Conservation (phyloP, 208 protist genomes). For the Crithidia expoeki region DNA sequence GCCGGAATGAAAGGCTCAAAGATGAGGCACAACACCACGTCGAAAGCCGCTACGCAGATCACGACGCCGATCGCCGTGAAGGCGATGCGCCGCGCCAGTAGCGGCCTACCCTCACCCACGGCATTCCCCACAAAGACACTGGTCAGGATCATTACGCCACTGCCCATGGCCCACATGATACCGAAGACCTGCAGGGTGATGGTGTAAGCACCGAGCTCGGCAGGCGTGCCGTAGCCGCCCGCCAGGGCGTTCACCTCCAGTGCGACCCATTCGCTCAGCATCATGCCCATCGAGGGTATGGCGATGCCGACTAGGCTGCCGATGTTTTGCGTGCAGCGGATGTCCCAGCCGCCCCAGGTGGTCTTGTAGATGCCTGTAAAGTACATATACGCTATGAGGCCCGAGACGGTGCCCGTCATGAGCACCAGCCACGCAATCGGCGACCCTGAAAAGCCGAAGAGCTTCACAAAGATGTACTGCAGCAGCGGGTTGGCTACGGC, state of each 20-base stretch:
- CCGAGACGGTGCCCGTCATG: slow-evolving; percentile 49
- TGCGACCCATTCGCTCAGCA: slow-evolving; percentile 87
- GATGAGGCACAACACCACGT: slow-evolving; percentile 51
- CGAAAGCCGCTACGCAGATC: slow-evolving; percentile 41
- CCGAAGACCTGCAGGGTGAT: slow-evolving; percentile 83
- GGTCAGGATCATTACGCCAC: slow-evolving; percentile 72
- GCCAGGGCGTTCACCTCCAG: slow-evolving; percentile 78
- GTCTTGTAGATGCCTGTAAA: slow-evolving; percentile 60
- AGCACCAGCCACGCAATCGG: slow-evolving; percentile 80
- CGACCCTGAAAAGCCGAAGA: slow-evolving; percentile 79
- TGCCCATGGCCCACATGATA: slow-evolving; percentile 73
- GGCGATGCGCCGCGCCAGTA: slow-evolving; percentile 66
- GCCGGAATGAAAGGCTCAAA: slow-evolving; percentile 62
- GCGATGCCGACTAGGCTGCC: slow-evolving; percentile 58
- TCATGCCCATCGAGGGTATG: slow-evolving; percentile 86
- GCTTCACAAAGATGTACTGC: slow-evolving; percentile 63
- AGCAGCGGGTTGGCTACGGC: slow-evolving; percentile 69
- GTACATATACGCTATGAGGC: slow-evolving; percentile 55
- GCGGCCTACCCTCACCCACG: slow-evolving; percentile 69
- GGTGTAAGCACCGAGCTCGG: slow-evolving; percentile 78
- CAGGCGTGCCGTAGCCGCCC: slow-evolving; percentile 56
- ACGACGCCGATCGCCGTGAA: slow-evolving; percentile 66
- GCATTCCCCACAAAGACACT: slow-evolving; percentile 86
- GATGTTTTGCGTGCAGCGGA: slow-evolving; percentile 55
- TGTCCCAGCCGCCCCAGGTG: slow-evolving; percentile 79